Conservation (phyloP, 768 basidiomycete genomes). For the Lyophyllum shimeji region DNA sequence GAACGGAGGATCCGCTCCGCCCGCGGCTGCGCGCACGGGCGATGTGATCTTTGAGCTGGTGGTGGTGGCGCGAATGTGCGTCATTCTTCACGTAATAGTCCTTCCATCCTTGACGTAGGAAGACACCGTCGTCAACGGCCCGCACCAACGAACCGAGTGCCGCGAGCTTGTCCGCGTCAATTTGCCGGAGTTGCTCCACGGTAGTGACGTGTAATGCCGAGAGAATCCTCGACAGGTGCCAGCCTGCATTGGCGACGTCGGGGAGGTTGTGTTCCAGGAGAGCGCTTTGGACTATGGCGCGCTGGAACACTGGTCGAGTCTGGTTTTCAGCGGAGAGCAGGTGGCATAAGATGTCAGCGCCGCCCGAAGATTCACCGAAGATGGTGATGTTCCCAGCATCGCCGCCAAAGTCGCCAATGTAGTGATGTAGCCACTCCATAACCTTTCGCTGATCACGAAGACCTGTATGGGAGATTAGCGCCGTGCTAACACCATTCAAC, state of each 20-base stretch:
- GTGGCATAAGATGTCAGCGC: conserved; percentile 59
- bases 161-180: conserved; percentile 58
- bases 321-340: conserved; percentile 66
- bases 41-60: conserved; percentile 26
- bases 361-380: conserved; percentile 52
- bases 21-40: conserved; percentile 20
- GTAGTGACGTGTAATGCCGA: conserved; percentile 50
- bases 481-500: neutral
- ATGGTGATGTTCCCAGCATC: conserved; percentile 59
- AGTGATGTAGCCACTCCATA: conserved; percentile 60
- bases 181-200: conserved; percentile 61
- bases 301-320: conserved; percentile 59
- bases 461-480: conserved; percentile 34
- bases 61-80: conserved; percentile 22
- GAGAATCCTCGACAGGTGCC: conserved; percentile 66
- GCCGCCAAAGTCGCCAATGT: conserved; percentile 67
- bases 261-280: conserved; percentile 63
- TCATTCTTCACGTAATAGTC: conserved; percentile 41
- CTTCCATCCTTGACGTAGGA: conserved; percentile 64
- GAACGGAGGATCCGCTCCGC: conserved; percentile 20
- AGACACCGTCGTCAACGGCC: conserved; percentile 67
- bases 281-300: conserved; percentile 75
- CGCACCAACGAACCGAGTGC: conserved; percentile 50
- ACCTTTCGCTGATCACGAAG: conserved; percentile 64
- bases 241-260: conserved; percentile 58